phyloP scores from a whole-genome alignment of 2,329 filamentous ascomycete genomes.

The Xylariaceae sp. region DNA sequence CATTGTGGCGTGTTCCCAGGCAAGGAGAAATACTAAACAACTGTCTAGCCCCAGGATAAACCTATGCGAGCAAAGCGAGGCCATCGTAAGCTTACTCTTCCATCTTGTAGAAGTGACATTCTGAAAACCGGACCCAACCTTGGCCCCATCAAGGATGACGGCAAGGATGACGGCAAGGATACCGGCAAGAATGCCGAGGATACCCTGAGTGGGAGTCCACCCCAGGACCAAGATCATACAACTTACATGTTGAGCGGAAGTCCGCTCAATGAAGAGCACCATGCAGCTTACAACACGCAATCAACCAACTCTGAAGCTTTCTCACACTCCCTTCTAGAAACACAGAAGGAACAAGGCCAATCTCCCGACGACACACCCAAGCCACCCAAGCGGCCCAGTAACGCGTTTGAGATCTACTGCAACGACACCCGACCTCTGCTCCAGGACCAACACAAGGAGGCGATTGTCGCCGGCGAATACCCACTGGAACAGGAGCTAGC shows the following conservation, averaged over 20 bases:
- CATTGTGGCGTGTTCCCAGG: slow-evolving; percentile 9
- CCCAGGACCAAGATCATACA: no score
- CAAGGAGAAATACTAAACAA: slow-evolving; percentile 21
- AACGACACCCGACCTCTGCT: slow-evolving; percentile 43
- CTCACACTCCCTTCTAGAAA: slow-evolving; percentile 44
- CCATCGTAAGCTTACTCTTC: slow-evolving; percentile 56
- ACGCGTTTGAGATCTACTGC: slow-evolving; percentile 53
- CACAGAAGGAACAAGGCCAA: slow-evolving; percentile 32
- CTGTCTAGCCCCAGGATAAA: slow-evolving; percentile 66
- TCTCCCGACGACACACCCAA: slow-evolving; percentile 39
- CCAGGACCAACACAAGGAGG: slow-evolving; percentile 41
- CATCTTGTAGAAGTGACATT: slow-evolving; percentile 15
- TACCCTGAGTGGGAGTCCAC: no score
- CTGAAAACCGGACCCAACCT: no score
- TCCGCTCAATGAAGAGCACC: slow-evolving; percentile 39
- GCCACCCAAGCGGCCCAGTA: slow-evolving; percentile 40
- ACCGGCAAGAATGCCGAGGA: no score
- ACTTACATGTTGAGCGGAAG: slow-evolving; percentile 34
- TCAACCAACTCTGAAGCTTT: slow-evolving; percentile 50
- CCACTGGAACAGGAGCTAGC: slow-evolving; percentile 51
- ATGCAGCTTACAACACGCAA: slow-evolving; percentile 36
- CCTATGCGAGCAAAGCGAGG: slow-evolving; percentile 69
- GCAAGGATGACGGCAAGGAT: slow-evolving; percentile 16
- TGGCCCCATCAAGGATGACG: slow-evolving; percentile 37
- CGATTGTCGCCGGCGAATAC: slow-evolving; percentile 32